Conservation (phyloP, 2,329 filamentous ascomycete species). For the Colletotrichum tabaci region DNA sequence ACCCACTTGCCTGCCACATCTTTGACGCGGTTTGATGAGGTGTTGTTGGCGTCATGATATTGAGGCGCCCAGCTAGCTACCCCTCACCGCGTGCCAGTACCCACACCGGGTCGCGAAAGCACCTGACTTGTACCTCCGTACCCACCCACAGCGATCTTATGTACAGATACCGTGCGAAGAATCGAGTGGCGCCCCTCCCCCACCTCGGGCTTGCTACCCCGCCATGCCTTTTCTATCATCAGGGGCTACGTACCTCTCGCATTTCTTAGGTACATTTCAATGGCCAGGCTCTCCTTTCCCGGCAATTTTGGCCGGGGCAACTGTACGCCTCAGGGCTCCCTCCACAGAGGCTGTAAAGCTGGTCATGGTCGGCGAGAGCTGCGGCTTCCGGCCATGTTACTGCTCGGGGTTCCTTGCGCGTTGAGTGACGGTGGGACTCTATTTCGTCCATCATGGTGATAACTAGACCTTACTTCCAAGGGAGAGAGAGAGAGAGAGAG, state of each 20-base stretch:
- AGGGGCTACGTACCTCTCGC: slow-evolving; percentile 10
- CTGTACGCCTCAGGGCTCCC: too few species aligned
- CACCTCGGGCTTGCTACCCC: neutral
- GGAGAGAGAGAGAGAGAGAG: neutral
- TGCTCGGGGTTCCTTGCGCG: slow-evolving; percentile 38
- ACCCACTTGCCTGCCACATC: slow-evolving; percentile 21
- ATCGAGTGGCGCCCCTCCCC: too few species aligned
- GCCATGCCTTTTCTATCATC: neutral
- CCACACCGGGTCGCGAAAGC: slow-evolving; percentile 37
- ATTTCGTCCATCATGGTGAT: slow-evolving; percentile 27
- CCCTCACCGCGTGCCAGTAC: slow-evolving; percentile 10
- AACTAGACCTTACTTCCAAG: slow-evolving; percentile 3
- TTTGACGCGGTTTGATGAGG: slow-evolving; percentile 34
- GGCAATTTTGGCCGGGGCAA: slow-evolving; percentile 2
- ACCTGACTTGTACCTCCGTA: slow-evolving; percentile 35
- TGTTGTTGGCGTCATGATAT: slow-evolving; percentile 40
- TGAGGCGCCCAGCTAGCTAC: slow-evolving; percentile 1
- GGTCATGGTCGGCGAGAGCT: slow-evolving; percentile 33
- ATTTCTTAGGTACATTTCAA: neutral
- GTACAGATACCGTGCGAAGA: neutral
- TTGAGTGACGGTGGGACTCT: slow-evolving; percentile 28
- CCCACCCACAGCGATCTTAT: neutral
- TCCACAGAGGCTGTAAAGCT: slow-evolving; percentile 3
- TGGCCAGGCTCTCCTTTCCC: neutral
- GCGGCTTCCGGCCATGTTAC: slow-evolving; percentile 30